Evolutionary conservation across 805 yeast genomes (phyloP).

Genomic region (Saccharomycopsis sp.): DNA sequence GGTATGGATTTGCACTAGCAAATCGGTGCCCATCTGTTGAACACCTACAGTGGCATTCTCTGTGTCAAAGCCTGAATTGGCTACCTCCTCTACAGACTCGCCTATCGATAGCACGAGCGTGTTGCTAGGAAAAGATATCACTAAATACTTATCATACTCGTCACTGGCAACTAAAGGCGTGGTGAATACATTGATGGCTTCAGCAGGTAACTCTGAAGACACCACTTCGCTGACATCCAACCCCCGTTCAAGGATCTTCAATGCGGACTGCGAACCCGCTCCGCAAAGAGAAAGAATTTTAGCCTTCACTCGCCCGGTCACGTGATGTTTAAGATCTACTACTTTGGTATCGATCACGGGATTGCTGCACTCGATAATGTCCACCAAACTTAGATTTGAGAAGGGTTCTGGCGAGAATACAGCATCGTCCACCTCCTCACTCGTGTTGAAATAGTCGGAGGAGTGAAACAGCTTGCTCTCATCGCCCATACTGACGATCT

Average conservation of each 20-base stretch:
- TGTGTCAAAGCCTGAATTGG: constrained; percentile 53
- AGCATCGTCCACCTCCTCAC: constrained; percentile 31
- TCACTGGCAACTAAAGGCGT: constrained; percentile 42
- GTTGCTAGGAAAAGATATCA: constrained; percentile 56
- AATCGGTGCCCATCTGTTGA: constrained; percentile 54
- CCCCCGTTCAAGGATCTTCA: constrained; percentile 51
- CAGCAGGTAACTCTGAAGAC: constrained; percentile 66
- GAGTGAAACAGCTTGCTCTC: constrained; percentile 31
- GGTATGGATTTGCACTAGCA: constrained; percentile 67
- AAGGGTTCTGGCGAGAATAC: constrained; percentile 26
- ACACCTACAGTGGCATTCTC: constrained; percentile 60
- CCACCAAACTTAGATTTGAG: constrained; percentile 55
- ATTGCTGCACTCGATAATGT: constrained; percentile 37
- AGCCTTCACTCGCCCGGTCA: constrained; percentile 32
- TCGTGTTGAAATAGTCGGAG: constrained; percentile 26
- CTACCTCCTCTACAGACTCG: constrained; percentile 70
- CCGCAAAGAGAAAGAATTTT: constrained; percentile 40
- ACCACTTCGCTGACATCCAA: constrained; percentile 57
- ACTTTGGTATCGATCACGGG: constrained; percentile 46
- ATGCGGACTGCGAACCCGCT: constrained; percentile 35
- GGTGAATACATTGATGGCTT: constrained; percentile 59
- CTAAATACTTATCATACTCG: constrained; percentile 52
- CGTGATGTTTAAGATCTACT: constrained; percentile 25
- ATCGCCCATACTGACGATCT: constrained; percentile 70
- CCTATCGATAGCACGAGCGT: constrained; percentile 74